These are phyloP conservation scores for Striga hermonthica DNA, from an alignment of 305 asterid genomes.

Conservation along the genomic window DNA sequence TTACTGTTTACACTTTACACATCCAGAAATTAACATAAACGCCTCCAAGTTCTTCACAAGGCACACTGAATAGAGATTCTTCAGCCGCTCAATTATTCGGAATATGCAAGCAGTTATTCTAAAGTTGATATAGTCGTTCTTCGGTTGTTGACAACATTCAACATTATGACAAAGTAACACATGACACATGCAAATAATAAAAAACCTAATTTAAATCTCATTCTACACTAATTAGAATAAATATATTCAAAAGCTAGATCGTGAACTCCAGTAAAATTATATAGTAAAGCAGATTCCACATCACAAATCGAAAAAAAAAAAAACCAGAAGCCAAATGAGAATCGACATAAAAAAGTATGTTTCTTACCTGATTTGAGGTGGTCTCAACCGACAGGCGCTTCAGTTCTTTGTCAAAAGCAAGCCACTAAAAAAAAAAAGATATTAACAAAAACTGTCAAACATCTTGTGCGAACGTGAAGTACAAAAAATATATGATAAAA, in stretches of 20 bases:
- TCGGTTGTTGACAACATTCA: no score
- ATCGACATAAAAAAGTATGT: background rate
- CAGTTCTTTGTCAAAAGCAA: constrained; percentile 59
- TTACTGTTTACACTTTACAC: background rate
- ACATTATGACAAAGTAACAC: no score
- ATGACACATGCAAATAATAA: no score
- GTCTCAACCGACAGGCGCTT: constrained; percentile 66
- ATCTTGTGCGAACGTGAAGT: background rate
- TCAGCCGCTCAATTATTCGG: no score
- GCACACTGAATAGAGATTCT: background rate
- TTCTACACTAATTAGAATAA: no score
- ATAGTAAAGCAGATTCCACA: background rate
- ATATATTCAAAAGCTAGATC: background rate
- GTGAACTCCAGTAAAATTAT: background rate
- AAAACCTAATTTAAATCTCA: no score
- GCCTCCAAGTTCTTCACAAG: background rate
- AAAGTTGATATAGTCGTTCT: no score
- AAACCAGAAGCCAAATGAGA: background rate
- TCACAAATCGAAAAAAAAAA: background rate
- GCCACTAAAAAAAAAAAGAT: constrained; percentile 51
- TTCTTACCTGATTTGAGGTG: constrained; percentile 65
- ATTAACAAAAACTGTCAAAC: background rate
- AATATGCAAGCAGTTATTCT: no score
- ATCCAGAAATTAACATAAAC: constrained; percentile 2
- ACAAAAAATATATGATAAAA: background rate